Conservation (phyloP, 208 protist genomes). For the Leishmania tarentolae region DNA sequence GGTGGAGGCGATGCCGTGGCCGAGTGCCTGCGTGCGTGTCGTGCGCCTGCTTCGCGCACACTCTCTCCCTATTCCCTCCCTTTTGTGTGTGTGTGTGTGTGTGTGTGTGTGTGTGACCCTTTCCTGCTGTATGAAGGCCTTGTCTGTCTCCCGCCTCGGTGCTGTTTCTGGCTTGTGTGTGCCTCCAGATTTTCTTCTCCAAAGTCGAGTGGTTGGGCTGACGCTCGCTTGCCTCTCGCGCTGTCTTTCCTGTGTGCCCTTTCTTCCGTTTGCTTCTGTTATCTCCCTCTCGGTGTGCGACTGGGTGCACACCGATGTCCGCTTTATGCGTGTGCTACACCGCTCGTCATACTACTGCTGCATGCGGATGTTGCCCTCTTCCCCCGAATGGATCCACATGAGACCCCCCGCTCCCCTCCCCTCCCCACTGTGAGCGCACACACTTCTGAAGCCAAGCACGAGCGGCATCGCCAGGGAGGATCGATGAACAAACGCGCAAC, state of each 20-base stretch:
- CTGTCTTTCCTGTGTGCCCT: not conserved
- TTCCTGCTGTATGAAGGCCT: not conserved
- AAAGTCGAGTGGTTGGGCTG: not conserved
- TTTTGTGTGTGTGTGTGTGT: not conserved
- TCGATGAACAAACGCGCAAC: not conserved
- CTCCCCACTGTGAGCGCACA: not conserved
- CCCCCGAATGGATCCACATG: not conserved
- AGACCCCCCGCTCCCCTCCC: not conserved
- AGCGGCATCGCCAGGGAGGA: not conserved
- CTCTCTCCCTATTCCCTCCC: not conserved
- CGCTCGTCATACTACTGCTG: not conserved
- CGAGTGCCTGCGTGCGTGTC: not conserved
- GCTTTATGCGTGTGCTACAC: not conserved
- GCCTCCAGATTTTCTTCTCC: not conserved
- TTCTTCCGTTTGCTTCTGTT: not conserved
- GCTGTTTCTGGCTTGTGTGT: not conserved
- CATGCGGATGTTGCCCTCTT: not conserved
- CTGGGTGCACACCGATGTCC: not conserved
- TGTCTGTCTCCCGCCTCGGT: not conserved
- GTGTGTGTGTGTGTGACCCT: not conserved
- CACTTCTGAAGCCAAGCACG: not conserved
- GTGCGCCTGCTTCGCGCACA: not conserved
- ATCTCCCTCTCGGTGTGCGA: not conserved
- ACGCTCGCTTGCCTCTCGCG: not conserved
- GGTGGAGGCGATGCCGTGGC: not conserved